Evolutionary conservation across 768 basidiomycete genomes (phyloP).

Genomic region (Mycena indigotica): DNA sequence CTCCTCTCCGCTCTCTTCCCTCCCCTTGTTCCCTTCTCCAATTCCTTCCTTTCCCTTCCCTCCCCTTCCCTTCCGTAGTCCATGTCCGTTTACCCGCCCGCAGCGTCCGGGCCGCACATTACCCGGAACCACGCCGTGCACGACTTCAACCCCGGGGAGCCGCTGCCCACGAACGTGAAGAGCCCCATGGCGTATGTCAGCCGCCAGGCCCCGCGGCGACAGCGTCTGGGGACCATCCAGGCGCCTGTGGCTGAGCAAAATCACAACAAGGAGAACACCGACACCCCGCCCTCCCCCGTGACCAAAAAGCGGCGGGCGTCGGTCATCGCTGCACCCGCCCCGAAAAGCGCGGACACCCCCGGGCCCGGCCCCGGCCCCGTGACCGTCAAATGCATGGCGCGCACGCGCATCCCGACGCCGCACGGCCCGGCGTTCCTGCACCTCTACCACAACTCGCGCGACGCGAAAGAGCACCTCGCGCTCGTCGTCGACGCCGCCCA

Average conservation of each 20-base stretch:
- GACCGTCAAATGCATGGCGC: conserved; percentile 92
- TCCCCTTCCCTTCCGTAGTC: too few relatives aligned
- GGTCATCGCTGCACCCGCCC: conserved; percentile 25
- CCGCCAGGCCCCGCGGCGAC: conserved; percentile 71
- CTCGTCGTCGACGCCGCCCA: conserved; percentile 93
- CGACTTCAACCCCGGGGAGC: conserved; percentile 67
- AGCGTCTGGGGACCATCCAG: conserved; percentile 46
- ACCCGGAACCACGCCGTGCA: conserved; percentile 88
- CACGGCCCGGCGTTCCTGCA: conserved; percentile 93
- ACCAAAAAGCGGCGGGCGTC: conserved; percentile 48
- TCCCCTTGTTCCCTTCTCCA: too few relatives aligned
- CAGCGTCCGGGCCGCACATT: conserved; percentile 72
- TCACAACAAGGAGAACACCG: conserved; percentile 52
- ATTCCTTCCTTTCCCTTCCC: too few relatives aligned
- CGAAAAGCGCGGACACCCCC: conserved; percentile 30
- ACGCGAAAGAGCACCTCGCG: conserved; percentile 94
- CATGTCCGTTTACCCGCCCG: too few relatives aligned
- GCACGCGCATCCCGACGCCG: conserved; percentile 95
- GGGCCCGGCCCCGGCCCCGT: conserved; percentile 38
- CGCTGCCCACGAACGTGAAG: conserved; percentile 55
- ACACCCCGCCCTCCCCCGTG: conserved; percentile 40
- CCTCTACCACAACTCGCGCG: conserved; percentile 90
- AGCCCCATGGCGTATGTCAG: conserved; percentile 64
- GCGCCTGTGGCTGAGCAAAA: conserved; percentile 40
- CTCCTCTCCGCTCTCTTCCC: too few relatives aligned